A percentile compares a stretch with the other conserved stretches of the same genome.
phyloP scores from a whole-genome alignment of 441 rosid species.

The Erodium trifolium region DNA sequence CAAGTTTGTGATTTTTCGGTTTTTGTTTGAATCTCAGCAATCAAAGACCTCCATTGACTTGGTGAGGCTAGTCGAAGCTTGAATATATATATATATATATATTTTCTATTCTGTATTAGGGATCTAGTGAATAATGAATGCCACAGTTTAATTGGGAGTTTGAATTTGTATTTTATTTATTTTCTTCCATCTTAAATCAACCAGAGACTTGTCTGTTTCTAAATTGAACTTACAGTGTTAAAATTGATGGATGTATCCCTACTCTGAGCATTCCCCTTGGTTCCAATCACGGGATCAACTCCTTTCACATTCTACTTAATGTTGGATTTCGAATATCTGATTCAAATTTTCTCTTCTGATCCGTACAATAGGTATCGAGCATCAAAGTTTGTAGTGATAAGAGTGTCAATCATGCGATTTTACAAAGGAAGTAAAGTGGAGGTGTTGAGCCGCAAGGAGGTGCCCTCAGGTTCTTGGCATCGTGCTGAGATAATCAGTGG shows the following conservation, averaged over 20 bases:
- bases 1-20: neutral
- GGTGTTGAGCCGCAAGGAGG: constrained; percentile 44
- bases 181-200: neutral
- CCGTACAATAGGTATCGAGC: constrained; percentile 20
- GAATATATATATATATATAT: neutral
- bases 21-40: neutral
- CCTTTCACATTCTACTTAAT: too few relatives aligned
- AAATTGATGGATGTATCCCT: neutral
- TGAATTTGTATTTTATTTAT: neutral
- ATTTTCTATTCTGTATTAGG: neutral
- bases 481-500: constrained; percentile 65
- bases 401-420: constrained; percentile 40
- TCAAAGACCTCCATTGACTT: neutral
- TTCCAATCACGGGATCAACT: too few relatives aligned
- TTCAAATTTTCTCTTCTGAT: constrained; percentile 2
- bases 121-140: neutral
- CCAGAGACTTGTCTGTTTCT: neutral
- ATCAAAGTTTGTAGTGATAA: constrained; percentile 15
- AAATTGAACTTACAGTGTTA: neutral
- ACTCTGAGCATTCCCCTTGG: neutral
- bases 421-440: constrained; percentile 63
- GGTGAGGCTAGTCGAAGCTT: neutral
- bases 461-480: constrained; percentile 66
- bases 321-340: too few relatives aligned
- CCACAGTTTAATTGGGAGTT: neutral